Conservation (phyloP, 257 asterid genomes). For the Fraxinus cuspidata region DNA sequence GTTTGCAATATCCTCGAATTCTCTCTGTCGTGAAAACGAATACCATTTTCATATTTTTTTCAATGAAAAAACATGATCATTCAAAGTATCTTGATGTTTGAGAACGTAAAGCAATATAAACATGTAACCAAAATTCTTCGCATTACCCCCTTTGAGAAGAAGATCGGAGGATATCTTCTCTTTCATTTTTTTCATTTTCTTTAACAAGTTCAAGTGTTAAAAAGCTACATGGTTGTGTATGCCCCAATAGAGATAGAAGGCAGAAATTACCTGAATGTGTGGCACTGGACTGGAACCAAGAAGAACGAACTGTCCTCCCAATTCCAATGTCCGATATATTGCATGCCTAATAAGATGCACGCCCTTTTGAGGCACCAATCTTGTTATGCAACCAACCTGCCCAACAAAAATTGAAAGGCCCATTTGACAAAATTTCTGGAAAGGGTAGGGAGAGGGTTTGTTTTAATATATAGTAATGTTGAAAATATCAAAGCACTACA, state of each 20-base stretch:
- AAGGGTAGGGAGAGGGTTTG: not conserved
- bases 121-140: not conserved
- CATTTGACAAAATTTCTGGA: not conserved
- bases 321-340: constrained; percentile 74
- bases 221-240: constrained; percentile 9
- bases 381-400: constrained; percentile 95
- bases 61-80: constrained; percentile 14
- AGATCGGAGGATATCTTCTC: not conserved
- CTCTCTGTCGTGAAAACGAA: constrained; percentile 59
- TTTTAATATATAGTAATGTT: not conserved
- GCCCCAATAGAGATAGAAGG: constrained; percentile 8
- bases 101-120: not conserved
- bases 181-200: not conserved
- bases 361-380: constrained; percentile 98
- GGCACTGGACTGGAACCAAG: constrained; percentile 98
- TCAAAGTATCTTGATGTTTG: not conserved
- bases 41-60: constrained; percentile 21
- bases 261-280: constrained; percentile 70
- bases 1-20: constrained; percentile 76
- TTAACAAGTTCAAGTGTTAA: constrained; percentile 3
- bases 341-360: constrained; percentile 97
- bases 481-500: not conserved
- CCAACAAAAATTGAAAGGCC: constrained; percentile 10
- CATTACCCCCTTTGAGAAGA: not conserved
- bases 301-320: constrained; percentile 95